Percentiles rank a stretch among this genome's conserved stretches.
Conservation (phyloP, 345 rosid genomes). For the Pugionium dolabratum region DNA sequence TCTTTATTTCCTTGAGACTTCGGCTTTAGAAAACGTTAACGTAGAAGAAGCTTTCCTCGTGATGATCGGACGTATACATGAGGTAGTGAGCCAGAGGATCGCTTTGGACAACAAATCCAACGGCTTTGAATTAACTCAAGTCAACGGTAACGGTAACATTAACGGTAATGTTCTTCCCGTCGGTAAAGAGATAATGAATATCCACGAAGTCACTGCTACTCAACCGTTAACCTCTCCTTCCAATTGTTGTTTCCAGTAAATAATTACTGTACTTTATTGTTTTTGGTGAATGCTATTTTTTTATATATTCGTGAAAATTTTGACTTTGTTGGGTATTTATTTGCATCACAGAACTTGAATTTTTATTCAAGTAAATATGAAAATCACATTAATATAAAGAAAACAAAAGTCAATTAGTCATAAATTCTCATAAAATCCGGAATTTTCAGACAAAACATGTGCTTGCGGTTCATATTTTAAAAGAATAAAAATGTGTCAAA, state of each 20-base stretch:
- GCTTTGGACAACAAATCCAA: constrained; percentile 50
- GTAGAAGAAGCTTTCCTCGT: constrained; percentile 75
- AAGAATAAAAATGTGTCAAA: too few species aligned
- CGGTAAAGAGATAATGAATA: constrained; percentile 55
- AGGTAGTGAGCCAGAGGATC: constrained; percentile 51
- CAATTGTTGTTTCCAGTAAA: constrained; percentile 52
- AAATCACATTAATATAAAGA: not conserved
- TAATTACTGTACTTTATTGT: constrained; percentile 7
- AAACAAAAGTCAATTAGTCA: not conserved
- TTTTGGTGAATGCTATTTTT: constrained; percentile 3
- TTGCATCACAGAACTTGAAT: too few species aligned
- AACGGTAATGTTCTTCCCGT: constrained; percentile 38
- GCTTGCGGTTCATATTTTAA: too few species aligned
- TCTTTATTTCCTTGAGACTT: constrained; percentile 77
- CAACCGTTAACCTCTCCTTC: constrained; percentile 45
- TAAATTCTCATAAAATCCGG: too few species aligned
- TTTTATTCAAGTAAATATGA: not conserved
- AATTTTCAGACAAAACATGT: too few species aligned
- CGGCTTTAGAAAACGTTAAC: constrained; percentile 69
- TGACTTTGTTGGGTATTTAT: not conserved
- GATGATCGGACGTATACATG: constrained; percentile 68
- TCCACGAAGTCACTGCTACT: constrained; percentile 73
- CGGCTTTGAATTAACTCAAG: constrained; percentile 19
- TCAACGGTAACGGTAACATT: not conserved
- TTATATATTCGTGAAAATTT: not conserved